These are phyloP conservation scores for Pterothamnion heteromorphum DNA, from an alignment of 31 red algal genomes.

Conservation along the genomic window DNA sequence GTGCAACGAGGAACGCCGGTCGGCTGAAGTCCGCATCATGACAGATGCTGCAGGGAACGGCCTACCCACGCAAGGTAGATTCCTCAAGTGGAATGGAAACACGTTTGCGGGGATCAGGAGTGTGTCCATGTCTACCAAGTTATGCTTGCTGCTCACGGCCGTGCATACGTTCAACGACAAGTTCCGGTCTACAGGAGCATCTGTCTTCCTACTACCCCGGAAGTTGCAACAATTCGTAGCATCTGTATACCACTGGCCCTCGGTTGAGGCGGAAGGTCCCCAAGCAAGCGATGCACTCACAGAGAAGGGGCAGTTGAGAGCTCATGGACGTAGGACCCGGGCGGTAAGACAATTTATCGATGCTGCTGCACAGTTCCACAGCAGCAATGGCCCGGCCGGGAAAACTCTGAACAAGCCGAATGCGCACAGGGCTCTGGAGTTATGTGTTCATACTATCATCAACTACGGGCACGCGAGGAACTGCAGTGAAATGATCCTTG, in stretches of 20 bases:
- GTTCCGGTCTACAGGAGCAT: background rate
- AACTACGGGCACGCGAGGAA: background rate
- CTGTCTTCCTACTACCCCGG: background rate
- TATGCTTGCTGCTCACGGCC: background rate
- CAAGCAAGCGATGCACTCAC: background rate
- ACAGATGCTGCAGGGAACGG: background rate
- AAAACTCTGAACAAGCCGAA: background rate
- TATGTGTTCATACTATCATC: background rate
- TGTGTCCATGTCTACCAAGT: background rate
- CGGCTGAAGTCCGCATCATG: background rate
- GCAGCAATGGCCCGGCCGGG: background rate
- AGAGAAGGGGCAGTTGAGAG: background rate
- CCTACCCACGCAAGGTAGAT: background rate
- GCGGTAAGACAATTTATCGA: background rate
- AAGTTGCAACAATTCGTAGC: background rate
- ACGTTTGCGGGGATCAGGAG: background rate
- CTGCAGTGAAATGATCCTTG: conserved; percentile 24
- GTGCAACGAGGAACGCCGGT: background rate
- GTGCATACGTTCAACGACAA: background rate
- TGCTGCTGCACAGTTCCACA: background rate
- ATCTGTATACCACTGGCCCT: background rate
- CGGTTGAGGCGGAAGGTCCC: background rate
- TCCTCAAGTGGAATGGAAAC: background rate
- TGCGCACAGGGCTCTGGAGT: too few relatives aligned
- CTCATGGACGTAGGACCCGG: background rate